These are phyloP conservation scores for Climacium dendroides DNA, from an alignment of 225 moss, liverwort and hornwort genomes.

Conservation along the genomic window DNA sequence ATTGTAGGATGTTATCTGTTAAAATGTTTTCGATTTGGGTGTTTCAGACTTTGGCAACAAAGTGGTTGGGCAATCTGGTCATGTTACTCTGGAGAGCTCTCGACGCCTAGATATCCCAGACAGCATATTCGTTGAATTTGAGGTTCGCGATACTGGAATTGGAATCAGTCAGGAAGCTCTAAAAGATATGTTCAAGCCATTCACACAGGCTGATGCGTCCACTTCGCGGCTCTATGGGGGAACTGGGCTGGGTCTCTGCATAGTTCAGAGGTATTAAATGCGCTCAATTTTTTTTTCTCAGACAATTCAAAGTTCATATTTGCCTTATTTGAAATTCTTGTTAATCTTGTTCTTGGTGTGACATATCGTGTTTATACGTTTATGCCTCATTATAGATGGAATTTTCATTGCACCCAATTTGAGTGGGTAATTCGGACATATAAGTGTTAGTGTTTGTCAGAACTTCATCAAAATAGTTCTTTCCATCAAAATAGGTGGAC, in stretches of 20 bases:
- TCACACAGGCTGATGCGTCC: constrained; percentile 86
- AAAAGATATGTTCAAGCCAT: constrained; percentile 75
- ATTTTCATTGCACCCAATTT: not conserved
- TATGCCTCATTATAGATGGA: not conserved
- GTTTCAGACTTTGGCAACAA: not conserved
- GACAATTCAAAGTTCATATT: not conserved
- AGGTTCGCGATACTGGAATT: constrained; percentile 75
- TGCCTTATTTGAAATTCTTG: not conserved
- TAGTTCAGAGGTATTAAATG: constrained; percentile 60
- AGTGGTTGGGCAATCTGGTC: not conserved
- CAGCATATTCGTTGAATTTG: constrained; percentile 38
- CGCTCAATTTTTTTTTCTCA: not conserved
- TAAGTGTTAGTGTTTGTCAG: not conserved
- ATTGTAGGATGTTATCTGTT: not conserved
- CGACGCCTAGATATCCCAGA: not conserved
- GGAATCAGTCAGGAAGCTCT: constrained; percentile 62
- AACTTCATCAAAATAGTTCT: not conserved
- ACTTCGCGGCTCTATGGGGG: constrained; percentile 84
- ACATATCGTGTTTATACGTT: not conserved
- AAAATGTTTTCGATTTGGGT: not conserved
- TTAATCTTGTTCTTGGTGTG: not conserved
- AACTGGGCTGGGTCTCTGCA: constrained; percentile 80
- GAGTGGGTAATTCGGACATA: not conserved
- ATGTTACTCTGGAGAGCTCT: not conserved
- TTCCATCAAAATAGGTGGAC: not conserved